These are phyloP conservation scores for Aspergillus pseudoglaucus DNA, from an alignment of 2,329 filamentous ascomycete genomes.

Conservation along the genomic window DNA sequence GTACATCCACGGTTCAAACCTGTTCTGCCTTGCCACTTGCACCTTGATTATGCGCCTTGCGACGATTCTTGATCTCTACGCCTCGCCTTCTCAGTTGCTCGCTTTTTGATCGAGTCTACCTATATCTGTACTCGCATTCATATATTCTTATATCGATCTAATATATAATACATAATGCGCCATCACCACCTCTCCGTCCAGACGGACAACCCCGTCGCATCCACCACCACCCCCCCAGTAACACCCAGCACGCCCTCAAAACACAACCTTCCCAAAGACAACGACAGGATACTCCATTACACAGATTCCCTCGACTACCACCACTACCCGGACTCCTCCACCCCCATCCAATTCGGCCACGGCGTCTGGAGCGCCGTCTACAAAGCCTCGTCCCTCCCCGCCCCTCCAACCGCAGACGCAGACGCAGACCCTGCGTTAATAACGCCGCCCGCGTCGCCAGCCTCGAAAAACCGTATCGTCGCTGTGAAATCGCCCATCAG, in stretches of 20 bases:
- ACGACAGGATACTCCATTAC: neutral
- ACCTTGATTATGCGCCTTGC: constrained; percentile 1
- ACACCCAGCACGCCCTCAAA: neutral
- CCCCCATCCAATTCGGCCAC: constrained; percentile 34
- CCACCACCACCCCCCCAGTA: neutral
- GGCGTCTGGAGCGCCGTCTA: constrained; percentile 46
- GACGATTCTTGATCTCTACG: neutral
- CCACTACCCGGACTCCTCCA: constrained; percentile 22
- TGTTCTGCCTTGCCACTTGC: neutral
- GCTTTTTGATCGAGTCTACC: neutral
- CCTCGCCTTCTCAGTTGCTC: neutral
- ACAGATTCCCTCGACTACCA: constrained; percentile 10
- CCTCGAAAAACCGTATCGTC: constrained; percentile 24
- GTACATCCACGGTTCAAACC: no score
- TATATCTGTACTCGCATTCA: no score
- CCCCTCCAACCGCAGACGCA: constrained; percentile 3
- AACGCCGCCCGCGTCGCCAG: constrained; percentile 34
- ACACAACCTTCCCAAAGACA: neutral
- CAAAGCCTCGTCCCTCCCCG: constrained; percentile 28
- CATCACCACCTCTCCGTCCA: neutral
- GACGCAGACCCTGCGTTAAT: constrained; percentile 2
- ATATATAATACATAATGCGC: neutral
- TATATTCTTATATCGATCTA: no score
- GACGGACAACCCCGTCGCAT: neutral
- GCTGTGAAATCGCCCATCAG: constrained; percentile 41